phyloP scores from a whole-genome alignment of 1,284 basidiomycete species.

The Testicularia cyperi region DNA sequence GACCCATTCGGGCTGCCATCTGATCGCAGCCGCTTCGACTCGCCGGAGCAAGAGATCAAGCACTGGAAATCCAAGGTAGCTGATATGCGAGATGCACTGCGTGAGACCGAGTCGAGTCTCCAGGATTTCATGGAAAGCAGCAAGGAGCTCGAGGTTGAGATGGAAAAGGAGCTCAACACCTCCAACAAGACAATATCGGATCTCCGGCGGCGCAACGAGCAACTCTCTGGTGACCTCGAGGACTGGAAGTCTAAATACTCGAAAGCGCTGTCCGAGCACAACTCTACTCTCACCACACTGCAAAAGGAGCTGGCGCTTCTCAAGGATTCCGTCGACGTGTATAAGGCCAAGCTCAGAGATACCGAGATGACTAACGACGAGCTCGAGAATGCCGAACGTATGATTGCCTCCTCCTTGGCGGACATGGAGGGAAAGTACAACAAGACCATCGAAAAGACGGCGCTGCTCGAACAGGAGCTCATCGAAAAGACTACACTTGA shows the following conservation, averaged over 20 bases:
- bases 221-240: slow-evolving; percentile 45
- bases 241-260: slow-evolving; percentile 59
- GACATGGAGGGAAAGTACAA: slow-evolving; percentile 91
- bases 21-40: slow-evolving; percentile 44
- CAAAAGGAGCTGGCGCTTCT: slow-evolving; percentile 46
- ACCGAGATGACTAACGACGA: slow-evolving; percentile 59
- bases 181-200: slow-evolving; percentile 38
- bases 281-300: slow-evolving; percentile 43
- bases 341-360: slow-evolving; percentile 55
- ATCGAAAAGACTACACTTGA: slow-evolving; percentile 84
- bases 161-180: slow-evolving; percentile 52
- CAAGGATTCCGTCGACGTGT: slow-evolving; percentile 50
- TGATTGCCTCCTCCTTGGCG: slow-evolving; percentile 83
- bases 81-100: slow-evolving; percentile 50
- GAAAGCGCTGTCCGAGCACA: slow-evolving; percentile 50
- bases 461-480: slow-evolving; percentile 93
- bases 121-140: slow-evolving; percentile 54
- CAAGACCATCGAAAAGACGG: slow-evolving; percentile 90
- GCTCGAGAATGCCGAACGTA: slow-evolving; percentile 62
- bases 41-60: slow-evolving; percentile 46
- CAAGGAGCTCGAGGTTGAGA: slow-evolving; percentile 57
- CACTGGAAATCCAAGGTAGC: slow-evolving; percentile 51
- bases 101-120: slow-evolving; percentile 47
- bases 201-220: slow-evolving; percentile 43
- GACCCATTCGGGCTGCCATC: too few relatives aligned